Base-by-base conservation (phyloP, 1,139 yeast genomes). In the Candida frijolesensis region DNA sequence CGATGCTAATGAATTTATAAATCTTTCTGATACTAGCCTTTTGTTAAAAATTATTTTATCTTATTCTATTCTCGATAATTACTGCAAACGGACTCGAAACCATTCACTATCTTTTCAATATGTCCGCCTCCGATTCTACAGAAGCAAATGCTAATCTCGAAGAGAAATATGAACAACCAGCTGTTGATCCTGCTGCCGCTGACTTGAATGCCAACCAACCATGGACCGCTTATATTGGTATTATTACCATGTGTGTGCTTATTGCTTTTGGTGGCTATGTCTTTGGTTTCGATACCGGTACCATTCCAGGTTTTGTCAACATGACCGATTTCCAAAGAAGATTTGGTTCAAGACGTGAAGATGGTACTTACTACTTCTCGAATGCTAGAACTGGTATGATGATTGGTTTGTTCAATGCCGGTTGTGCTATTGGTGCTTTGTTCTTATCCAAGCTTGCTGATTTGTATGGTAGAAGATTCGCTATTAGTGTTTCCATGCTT, bases 261-360 rank as follows among this genome's bases (percentile, higher is more conserved):
- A 72, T 79, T 41, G 81, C 89, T 4, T 77, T 83, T 54, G 85
- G 88, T 43, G 92, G 91, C 2, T 82, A 84, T 53, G 79, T 84
- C n/a, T 84, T 84, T 59, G 92, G 92, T 33, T 85, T 83, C 73
- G 92, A 86, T 68, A 83, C 87, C 48, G 91, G 91, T 51, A 84
- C 88, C 45, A 78, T 85, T 60, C 87, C 89, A 40, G 89, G 89
- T 35, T 73, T 85, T 51, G 76, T 85, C 29, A 83, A 83, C 61
- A 76, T 84, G 80, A 60, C 74, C 8, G 75, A 81, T 45, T 85
- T 83, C 65, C 65, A 67, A 54, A 47, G 59, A 14, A 68, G 75
- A 48, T 85, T 81, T 60, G 89, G 84, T 49, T 68, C 71, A 48
- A 46, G 50, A 27, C 54, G 66, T 43, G 59, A 59, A 12, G 59